Base-by-base conservation (phyloP, 257 asterid species). In the Solanum bulbocastanum region DNA sequence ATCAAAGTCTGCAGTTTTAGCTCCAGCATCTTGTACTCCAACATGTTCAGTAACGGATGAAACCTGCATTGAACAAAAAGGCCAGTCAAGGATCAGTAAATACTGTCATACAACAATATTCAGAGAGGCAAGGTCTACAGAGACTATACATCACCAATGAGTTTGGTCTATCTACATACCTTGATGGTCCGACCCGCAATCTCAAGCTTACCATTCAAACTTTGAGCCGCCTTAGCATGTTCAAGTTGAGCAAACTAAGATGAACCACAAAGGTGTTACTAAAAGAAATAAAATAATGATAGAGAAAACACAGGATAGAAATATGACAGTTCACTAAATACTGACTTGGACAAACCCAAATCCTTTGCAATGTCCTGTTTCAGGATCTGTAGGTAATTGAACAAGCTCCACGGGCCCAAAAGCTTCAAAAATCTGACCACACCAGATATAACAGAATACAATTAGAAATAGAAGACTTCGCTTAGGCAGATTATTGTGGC, bases 321-420 rank as follows among this genome's bases (percentile, higher is more conserved):
- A 30, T 33, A 83, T 15, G 23, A 37, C 42, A 85, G 78, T 71
- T 44, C 65, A 36, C 42, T 20, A 35, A 89, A 92, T 91, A 95
- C 99, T 32, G 90, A 97, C 99, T 90, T 97, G 99, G 91, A 97
- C 92, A 94, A 97, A 97, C 90, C 99, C 99, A 89, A 97, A 97
- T 88, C 99, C 99, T 94, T 97, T 96, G 95, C 99, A 97, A 87
- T 96, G 99, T 79, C 99, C 99, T 13, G 99, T 95, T 91, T 97
- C 99, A 49, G 99, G 98, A 90, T 97, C 99, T 5, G 98, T 95
- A 69, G 99, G 99, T 37, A 97, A 96, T 91, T 97, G 99, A 87
- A 97, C 98, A 85, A 97, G 98, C 93, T 97, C 99, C 76, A 97
- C 99, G 35, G 98, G 97, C 52, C 99, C 99, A 94, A 97, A 97